phyloP scores from a whole-genome alignment of 208 protist genomes.

The Angomonas deanei region DNA sequence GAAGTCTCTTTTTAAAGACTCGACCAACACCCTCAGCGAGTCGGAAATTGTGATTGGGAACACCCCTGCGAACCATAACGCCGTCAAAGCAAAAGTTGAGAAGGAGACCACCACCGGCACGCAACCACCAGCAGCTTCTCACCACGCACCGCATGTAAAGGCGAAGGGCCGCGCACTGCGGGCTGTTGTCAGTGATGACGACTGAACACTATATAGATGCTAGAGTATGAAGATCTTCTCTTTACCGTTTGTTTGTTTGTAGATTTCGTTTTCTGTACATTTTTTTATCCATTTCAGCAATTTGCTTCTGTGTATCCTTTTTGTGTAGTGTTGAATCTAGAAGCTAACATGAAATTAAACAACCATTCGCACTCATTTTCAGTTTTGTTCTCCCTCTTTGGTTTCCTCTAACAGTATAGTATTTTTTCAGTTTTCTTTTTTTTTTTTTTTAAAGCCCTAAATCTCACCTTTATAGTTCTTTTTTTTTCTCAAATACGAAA shows the following conservation, averaged over 20 bases:
- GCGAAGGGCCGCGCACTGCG: neutral
- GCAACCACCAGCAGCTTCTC: neutral
- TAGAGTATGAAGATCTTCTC: conserved; percentile 10
- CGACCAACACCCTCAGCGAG: neutral
- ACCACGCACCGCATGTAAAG: neutral
- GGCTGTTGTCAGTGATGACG: neutral
- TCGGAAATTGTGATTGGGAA: neutral
- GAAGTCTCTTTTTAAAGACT: neutral
- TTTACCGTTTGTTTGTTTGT: neutral
- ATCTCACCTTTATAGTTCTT: neutral
- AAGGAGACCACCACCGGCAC: neutral
- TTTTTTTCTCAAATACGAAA: neutral
- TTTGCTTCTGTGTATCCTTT: neutral
- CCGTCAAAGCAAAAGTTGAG: neutral
- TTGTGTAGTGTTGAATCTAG: neutral
- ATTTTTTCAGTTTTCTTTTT: conserved; percentile 1
- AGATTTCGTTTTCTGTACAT: neutral
- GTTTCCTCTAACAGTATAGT: too few relatives aligned
- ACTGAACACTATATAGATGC: conserved; percentile 2
- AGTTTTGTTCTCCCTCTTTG: too few relatives aligned
- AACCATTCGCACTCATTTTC: neutral
- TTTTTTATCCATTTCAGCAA: conserved; percentile 1
- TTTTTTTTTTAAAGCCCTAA: conserved; percentile 4
- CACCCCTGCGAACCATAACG: neutral
- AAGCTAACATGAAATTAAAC: neutral